These are phyloP conservation scores for Zalaria obscura DNA, from an alignment of 2,329 filamentous ascomycete species.

Conservation along the genomic window DNA sequence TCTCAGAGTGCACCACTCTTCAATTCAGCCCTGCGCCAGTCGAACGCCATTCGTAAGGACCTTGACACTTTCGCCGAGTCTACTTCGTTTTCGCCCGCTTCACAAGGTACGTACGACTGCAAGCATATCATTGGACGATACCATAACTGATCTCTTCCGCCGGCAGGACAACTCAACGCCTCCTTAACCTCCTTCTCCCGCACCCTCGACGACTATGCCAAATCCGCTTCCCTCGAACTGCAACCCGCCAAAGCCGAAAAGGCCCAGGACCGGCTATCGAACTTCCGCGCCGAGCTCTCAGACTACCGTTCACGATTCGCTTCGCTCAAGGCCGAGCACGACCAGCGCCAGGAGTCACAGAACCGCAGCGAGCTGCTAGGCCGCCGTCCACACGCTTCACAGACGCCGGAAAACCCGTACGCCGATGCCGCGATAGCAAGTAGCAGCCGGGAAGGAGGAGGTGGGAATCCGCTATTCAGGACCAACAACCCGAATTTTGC, in stretches of 20 bases:
- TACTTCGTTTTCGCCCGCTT: slow-evolving; percentile 43
- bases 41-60: slow-evolving; percentile 63
- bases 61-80: slow-evolving; percentile 54
- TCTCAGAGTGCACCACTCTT: slow-evolving; percentile 40
- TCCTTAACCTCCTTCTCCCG: slow-evolving; percentile 72
- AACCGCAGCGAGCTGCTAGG: slow-evolving; percentile 71
- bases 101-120: slow-evolving; percentile 34
- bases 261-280: slow-evolving; percentile 69
- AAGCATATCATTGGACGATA: neutral
- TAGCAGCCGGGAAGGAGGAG: slow-evolving; percentile 12
- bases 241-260: slow-evolving; percentile 87
- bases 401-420: slow-evolving; percentile 85
- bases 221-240: slow-evolving; percentile 73
- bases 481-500: slow-evolving; percentile 21
- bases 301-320: slow-evolving; percentile 71
- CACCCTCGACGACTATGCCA: slow-evolving; percentile 83
- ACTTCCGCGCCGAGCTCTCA: slow-evolving; percentile 68
- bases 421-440: slow-evolving; percentile 37
- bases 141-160: slow-evolving; percentile 9
- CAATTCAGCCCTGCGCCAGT: slow-evolving; percentile 76
- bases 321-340: slow-evolving; percentile 58
- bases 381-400: slow-evolving; percentile 61
- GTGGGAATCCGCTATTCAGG: slow-evolving; percentile 21
- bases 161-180: slow-evolving; percentile 57
- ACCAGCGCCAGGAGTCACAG: slow-evolving; percentile 37